Base-by-base conservation (phyloP, 306 rosid genomes). In the Malus sylvestris region DNA sequence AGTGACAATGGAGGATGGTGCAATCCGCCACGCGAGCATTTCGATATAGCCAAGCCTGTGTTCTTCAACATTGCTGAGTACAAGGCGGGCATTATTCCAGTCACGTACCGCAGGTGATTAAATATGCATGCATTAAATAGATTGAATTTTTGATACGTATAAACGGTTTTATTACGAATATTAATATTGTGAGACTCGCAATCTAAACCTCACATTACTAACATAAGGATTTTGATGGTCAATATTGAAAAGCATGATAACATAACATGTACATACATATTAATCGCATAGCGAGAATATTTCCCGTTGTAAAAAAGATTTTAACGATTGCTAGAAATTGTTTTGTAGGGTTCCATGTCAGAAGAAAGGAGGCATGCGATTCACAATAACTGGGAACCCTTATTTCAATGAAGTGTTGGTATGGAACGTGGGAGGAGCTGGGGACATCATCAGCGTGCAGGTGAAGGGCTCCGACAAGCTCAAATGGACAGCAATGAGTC, bases 341-440 rank as follows among this genome's bases (percentile, higher is more conserved):
- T 15, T 49, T 55, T 80, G 35, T 70, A 84, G 96, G 88, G 72
- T 93, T 49, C 83, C 94, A 4, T 91, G 97, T 86, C 38, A 65
- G 66, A 91, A 79, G 82, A 3, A 49, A 35, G 94, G 97, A 63
- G 98, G 98, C 16, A 85, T 94, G 16, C 51, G 79, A 49, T 90
- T 87, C 81, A 91, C 94, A 4, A 80, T 91, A 22, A 85, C 81
- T 0, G 97, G 98, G 66, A 91, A 88, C 79, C 94, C 94, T 1
- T 91, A 89, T 52, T 91, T 73, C 85, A 82, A 84, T 62, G 72
- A 87, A 61, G 82, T 91, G 1, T 10, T 73, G 74, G 88, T 91
- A 51, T 87, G 89, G 87, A 94, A 91, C 65, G 94, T 91, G 18
- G 97, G 86, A 33, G 98, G 97, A 62, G 92, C 93, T 2, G 98